These are phyloP conservation scores for Musa itinerans DNA, from an alignment of 176 grass and related monocot species.

Conservation along the genomic window DNA sequence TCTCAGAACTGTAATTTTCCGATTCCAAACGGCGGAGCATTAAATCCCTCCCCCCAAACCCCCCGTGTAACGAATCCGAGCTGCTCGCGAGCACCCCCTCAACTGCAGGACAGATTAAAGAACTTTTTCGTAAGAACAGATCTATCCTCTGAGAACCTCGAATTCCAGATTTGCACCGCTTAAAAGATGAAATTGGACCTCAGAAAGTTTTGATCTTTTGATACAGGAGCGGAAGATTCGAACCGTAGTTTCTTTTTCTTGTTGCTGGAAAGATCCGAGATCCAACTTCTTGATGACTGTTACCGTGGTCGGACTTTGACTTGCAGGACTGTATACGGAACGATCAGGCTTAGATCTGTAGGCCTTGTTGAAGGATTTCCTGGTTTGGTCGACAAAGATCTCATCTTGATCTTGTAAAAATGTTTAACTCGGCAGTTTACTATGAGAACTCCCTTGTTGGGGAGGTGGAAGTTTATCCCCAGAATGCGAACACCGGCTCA, in stretches of 20 bases:
- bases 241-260: background rate
- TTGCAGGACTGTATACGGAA: background rate
- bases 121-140: conserved; percentile 15
- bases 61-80: background rate
- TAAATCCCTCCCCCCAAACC: background rate
- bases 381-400: conserved; percentile 15
- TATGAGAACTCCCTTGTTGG: conserved; percentile 46
- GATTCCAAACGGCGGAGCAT: conserved; percentile 10
- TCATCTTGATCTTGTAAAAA: conserved; percentile 26
- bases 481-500: conserved; percentile 45
- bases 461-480: conserved; percentile 72
- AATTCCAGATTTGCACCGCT: conserved; percentile 8
- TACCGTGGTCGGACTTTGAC: background rate
- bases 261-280: background rate
- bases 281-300: background rate
- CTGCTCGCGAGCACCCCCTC: background rate
- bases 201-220: conserved; percentile 9
- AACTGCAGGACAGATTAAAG: conserved; percentile 5
- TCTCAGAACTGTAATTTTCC: conserved; percentile 3
- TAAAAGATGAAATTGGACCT: conserved; percentile 9
- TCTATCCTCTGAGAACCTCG: conserved; percentile 11
- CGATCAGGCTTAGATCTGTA: conserved; percentile 20
- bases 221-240: background rate
- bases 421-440: conserved; percentile 70
- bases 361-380: background rate